These are phyloP conservation scores for Spergularia azorica DNA, from an alignment of 179 eudicot species.

Conservation along the genomic window DNA sequence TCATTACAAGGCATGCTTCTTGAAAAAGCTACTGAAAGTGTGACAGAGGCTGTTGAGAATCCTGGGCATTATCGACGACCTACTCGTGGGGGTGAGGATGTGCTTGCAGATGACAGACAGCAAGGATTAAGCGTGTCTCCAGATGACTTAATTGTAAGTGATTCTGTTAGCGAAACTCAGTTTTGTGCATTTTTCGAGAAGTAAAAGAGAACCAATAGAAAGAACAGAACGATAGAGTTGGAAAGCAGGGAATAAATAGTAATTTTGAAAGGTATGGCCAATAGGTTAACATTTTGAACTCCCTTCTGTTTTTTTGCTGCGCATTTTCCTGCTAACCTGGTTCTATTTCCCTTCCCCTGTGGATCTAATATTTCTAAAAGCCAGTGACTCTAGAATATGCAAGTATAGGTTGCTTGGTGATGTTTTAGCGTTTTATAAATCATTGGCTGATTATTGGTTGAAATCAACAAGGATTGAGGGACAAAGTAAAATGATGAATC, in stretches of 20 bases:
- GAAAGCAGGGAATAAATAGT: no score
- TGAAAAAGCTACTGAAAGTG: constrained; percentile 88
- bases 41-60: constrained; percentile 68
- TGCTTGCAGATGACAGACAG: constrained; percentile 69
- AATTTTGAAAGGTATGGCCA: no score
- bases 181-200: neutral
- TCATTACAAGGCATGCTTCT: constrained; percentile 78
- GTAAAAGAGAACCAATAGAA: neutral
- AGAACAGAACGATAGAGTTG: no score
- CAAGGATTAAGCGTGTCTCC: constrained; percentile 76
- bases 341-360: neutral
- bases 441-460: no score
- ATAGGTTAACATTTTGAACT: no score
- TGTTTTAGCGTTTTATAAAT: no score
- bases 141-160: constrained; percentile 93
- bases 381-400: neutral
- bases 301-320: no score
- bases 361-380: neutral
- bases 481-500: no score
- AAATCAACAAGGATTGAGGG: no score
- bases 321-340: neutral
- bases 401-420: neutral
- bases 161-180: neutral
- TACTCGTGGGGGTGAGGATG: constrained; percentile 84
- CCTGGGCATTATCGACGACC: constrained; percentile 74